Percentiles rank a stretch among this genome's conserved stretches.
phyloP scores from a whole-genome alignment of 2,329 filamentous ascomycete genomes.

The Microdochium bolleyi region DNA sequence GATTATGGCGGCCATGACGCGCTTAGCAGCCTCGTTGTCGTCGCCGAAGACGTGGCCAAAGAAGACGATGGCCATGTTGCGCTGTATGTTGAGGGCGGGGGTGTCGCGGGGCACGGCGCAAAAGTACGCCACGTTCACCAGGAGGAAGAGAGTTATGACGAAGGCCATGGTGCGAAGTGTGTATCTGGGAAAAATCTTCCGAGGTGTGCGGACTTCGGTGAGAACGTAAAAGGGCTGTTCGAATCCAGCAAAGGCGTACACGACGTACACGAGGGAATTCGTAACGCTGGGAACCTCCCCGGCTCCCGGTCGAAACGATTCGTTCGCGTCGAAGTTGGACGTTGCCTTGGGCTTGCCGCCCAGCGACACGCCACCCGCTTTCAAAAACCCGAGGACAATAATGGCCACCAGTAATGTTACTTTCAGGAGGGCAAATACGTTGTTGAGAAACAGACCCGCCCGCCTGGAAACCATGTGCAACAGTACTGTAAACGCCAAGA shows the following conservation, averaged over 20 bases:
- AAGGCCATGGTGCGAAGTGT: slow-evolving; percentile 23
- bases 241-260: slow-evolving; percentile 10
- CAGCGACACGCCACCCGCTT: background rate
- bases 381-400: background rate
- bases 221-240: slow-evolving; percentile 18
- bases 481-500: background rate
- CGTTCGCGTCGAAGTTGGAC: slow-evolving; percentile 2
- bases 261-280: slow-evolving; percentile 11
- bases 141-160: slow-evolving; percentile 24
- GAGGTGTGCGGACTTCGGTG: slow-evolving; percentile 30
- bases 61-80: slow-evolving; percentile 11
- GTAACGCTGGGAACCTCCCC: background rate
- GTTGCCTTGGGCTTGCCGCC: slow-evolving; percentile 2
- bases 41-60: slow-evolving; percentile 17
- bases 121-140: slow-evolving; percentile 31
- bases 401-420: background rate
- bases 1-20: slow-evolving; percentile 29
- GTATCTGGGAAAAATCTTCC: slow-evolving; percentile 25
- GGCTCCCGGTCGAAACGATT: background rate
- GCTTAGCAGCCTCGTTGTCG: slow-evolving; percentile 12
- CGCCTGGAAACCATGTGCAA: background rate
- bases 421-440: background rate
- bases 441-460: background rate
- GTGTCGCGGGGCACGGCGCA: slow-evolving; percentile 12
- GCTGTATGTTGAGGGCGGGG: background rate